phyloP scores from a whole-genome alignment of 1,284 basidiomycete genomes.

The Cronartium quercuum region DNA sequence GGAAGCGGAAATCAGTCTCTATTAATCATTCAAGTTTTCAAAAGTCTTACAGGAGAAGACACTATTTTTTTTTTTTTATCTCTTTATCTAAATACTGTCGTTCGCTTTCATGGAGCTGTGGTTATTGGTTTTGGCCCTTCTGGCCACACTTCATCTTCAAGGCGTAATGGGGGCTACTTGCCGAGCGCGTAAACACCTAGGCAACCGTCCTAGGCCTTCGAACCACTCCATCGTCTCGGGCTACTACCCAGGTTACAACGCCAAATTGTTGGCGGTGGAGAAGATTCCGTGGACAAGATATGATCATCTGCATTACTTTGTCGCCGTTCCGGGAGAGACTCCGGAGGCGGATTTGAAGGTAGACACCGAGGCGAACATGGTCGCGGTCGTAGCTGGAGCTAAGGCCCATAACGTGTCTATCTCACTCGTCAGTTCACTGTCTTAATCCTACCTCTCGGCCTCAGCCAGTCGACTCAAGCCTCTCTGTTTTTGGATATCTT shows the following conservation, averaged over 20 bases:
- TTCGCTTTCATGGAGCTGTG: not conserved
- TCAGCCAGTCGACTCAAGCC: too few relatives aligned
- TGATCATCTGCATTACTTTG: conserved; percentile 35
- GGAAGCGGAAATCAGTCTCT: too few relatives aligned
- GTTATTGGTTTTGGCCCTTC: not conserved
- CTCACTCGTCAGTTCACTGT: conserved; percentile 16
- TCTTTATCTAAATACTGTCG: not conserved
- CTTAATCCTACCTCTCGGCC: not conserved
- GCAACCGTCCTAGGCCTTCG: not conserved
- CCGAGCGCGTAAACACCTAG: not conserved
- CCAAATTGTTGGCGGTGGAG: conserved; percentile 10
- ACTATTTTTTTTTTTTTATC: too few relatives aligned
- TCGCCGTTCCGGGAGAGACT: conserved; percentile 4
- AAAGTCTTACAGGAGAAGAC: too few relatives aligned
- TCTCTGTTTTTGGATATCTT: not conserved
- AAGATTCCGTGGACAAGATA: conserved; percentile 35
- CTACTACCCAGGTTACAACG: conserved; percentile 21
- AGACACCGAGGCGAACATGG: conserved; percentile 28
- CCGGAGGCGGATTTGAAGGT: conserved; percentile 7
- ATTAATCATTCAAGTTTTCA: too few relatives aligned
- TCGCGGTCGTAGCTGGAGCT: conserved; percentile 8
- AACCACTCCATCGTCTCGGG: not conserved
- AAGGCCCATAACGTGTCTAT: conserved; percentile 21
- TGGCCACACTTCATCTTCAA: not conserved
- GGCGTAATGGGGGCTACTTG: not conserved